Conservation (phyloP, 768 basidiomycete species). For the Tremella fuciformis region DNA sequence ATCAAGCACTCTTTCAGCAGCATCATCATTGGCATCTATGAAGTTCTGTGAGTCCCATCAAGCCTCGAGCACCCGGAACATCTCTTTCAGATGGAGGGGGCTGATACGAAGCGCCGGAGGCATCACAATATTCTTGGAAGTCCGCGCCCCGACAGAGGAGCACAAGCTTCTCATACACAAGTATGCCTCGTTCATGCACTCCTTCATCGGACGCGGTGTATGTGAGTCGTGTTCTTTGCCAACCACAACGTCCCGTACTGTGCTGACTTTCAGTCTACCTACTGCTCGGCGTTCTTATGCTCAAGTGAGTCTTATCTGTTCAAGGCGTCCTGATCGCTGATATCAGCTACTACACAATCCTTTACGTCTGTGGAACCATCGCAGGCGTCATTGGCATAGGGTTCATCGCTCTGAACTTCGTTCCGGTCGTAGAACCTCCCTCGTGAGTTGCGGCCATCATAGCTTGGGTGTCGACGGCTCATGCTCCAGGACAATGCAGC, state of each 20-base stretch:
- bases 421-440: constrained; percentile 48
- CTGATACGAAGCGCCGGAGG: constrained; percentile 36
- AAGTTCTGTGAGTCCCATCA: constrained; percentile 40
- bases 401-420: constrained; percentile 48
- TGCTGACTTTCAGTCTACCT: constrained; percentile 44
- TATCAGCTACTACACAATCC: constrained; percentile 48
- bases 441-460: constrained; percentile 37
- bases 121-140: constrained; percentile 46
- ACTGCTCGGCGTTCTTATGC: constrained; percentile 47
- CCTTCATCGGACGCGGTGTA: constrained; percentile 51
- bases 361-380: constrained; percentile 49
- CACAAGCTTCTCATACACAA: constrained; percentile 47
- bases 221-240: constrained; percentile 34
- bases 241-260: constrained; percentile 7
- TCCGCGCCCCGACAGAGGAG: constrained; percentile 47
- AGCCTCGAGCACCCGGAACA: neutral
- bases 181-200: constrained; percentile 52
- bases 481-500: constrained; percentile 44
- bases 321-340: constrained; percentile 6
- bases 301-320: constrained; percentile 39
- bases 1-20: constrained; percentile 50
- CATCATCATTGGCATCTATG: constrained; percentile 52
- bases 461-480: neutral
- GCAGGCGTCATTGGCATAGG: constrained; percentile 47
- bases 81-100: neutral